Percentiles rank a stretch among this genome's conserved stretches.
These are phyloP conservation scores for Lentithecium fluviatile DNA, from an alignment of 495 filamentous ascomycete species.

Conservation along the genomic window DNA sequence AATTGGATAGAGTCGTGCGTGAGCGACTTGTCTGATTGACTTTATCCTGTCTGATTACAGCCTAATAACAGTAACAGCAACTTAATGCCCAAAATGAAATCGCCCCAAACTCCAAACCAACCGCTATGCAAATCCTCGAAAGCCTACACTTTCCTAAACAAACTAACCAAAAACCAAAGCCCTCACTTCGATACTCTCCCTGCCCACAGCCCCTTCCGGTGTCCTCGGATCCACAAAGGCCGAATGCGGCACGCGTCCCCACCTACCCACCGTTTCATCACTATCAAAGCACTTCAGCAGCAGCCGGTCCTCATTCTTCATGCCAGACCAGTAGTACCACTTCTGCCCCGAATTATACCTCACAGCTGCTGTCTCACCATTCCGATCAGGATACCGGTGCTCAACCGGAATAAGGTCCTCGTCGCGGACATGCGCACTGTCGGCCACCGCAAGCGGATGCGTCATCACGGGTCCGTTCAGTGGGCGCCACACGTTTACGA, in stretches of 20 bases:
- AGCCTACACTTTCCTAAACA: background rate
- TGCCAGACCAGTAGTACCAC: constrained; percentile 80
- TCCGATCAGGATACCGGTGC: constrained; percentile 71
- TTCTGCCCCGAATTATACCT: constrained; percentile 55
- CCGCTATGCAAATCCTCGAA: too few species aligned
- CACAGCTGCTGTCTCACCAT: constrained; percentile 77
- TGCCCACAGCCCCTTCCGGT: constrained; percentile 48
- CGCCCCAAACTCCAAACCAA: too few species aligned
- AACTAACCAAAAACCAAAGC: constrained; percentile 74
- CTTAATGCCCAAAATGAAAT: too few species aligned
- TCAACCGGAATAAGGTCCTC: constrained; percentile 68
- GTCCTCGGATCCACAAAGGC: constrained; percentile 76
- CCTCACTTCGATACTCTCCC: constrained; percentile 85
- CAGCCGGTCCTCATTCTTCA: constrained; percentile 70
- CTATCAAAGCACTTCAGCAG: constrained; percentile 82
- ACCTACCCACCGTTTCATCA: constrained; percentile 53
- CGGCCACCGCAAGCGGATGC: constrained; percentile 69
- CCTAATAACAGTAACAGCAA: too few species aligned
- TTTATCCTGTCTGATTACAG: too few species aligned
- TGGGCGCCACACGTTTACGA: constrained; percentile 87
- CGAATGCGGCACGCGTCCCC: constrained; percentile 71
- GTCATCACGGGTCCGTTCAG: constrained; percentile 70
- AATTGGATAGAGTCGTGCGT: too few species aligned
- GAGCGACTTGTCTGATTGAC: too few species aligned
- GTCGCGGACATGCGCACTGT: constrained; percentile 57